A percentile compares a stretch with the other conserved stretches of the same genome.
Evolutionary conservation across 768 basidiomycete genomes (phyloP).

Genomic region (Lactarius trivialis): DNA sequence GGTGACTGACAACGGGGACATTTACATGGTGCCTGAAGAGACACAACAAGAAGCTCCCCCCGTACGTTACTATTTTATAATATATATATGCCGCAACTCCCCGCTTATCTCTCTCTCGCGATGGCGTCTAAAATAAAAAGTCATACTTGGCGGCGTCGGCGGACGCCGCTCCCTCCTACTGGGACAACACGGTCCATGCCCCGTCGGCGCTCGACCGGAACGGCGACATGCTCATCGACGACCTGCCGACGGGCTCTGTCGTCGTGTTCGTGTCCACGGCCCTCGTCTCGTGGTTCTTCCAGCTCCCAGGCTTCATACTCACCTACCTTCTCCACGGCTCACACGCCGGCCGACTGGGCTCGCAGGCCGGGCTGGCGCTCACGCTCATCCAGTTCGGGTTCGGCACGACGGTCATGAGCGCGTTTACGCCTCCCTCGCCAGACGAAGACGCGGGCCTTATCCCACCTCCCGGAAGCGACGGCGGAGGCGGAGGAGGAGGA

Average conservation of each 20-base stretch:
- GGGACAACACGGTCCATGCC: slow-evolving; percentile 92
- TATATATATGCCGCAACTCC: not conserved
- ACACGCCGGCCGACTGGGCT: slow-evolving; percentile 91
- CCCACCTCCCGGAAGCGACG: not conserved
- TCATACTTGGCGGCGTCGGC: slow-evolving; percentile 83
- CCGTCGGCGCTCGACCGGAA: slow-evolving; percentile 47
- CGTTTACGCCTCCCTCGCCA: slow-evolving; percentile 16
- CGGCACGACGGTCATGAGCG: slow-evolving; percentile 43
- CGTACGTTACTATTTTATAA: slow-evolving; percentile 44
- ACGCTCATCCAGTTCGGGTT: slow-evolving; percentile 93
- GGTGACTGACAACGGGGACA: slow-evolving; percentile 47
- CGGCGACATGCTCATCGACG: slow-evolving; percentile 80
- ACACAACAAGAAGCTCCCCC: slow-evolving; percentile 79
- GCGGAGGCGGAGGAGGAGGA: not conserved
- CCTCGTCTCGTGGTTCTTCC: slow-evolving; percentile 92
- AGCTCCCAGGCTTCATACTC: slow-evolving; percentile 88
- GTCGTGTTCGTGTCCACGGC: slow-evolving; percentile 70
- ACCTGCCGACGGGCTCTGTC: slow-evolving; percentile 78
- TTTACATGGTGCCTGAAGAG: slow-evolving; percentile 70
- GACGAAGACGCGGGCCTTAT: not conserved
- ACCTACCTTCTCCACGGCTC: slow-evolving; percentile 90
- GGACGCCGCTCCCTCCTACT: slow-evolving; percentile 91
- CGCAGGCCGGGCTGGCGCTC: slow-evolving; percentile 90
- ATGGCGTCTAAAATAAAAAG: slow-evolving; percentile 37
- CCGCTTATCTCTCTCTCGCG: not conserved